A percentile compares a stretch with the other conserved stretches of the same genome.
Evolutionary conservation across 441 rosid genomes (phyloP).

Genomic region (Pelargonium fulgidum): DNA sequence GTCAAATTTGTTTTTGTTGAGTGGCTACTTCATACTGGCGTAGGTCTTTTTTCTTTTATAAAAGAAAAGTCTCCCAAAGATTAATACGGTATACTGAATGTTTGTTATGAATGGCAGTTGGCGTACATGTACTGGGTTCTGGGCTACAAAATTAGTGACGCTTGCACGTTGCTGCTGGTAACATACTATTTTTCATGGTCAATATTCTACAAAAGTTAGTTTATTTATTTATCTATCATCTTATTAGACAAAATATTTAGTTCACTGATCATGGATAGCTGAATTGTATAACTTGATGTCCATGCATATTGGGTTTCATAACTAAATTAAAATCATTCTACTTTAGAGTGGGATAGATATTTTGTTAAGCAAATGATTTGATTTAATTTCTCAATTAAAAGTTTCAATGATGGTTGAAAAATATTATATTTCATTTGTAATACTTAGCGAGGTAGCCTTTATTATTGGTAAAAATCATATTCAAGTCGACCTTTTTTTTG

Average conservation of each 20-base stretch:
- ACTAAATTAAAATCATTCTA: background rate
- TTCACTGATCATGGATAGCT: background rate
- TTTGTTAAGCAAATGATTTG: background rate
- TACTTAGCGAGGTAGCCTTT: too few relatives aligned
- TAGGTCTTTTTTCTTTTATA: background rate
- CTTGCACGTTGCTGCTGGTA: constrained; percentile 69
- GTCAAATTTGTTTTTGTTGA: constrained; percentile 13
- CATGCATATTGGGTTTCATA: background rate
- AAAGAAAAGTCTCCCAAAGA: background rate
- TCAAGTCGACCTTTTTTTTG: too few relatives aligned
- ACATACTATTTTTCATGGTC: constrained; percentile 19
- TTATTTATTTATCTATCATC: background rate
- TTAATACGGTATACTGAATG: constrained; percentile 7
- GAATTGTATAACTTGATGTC: background rate
- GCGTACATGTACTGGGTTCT: constrained; percentile 95
- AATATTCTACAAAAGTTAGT: background rate
- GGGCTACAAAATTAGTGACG: constrained; percentile 73
- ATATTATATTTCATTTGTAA: too few relatives aligned
- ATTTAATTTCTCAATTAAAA: background rate
- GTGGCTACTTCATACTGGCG: background rate
- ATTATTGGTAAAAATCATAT: too few relatives aligned
- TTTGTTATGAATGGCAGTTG: constrained; percentile 44
- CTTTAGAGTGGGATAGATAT: background rate
- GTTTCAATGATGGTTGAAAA: background rate
- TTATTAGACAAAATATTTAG: background rate